Conservation (phyloP, 1,284 basidiomycete genomes). For the Ustilago lituana region DNA sequence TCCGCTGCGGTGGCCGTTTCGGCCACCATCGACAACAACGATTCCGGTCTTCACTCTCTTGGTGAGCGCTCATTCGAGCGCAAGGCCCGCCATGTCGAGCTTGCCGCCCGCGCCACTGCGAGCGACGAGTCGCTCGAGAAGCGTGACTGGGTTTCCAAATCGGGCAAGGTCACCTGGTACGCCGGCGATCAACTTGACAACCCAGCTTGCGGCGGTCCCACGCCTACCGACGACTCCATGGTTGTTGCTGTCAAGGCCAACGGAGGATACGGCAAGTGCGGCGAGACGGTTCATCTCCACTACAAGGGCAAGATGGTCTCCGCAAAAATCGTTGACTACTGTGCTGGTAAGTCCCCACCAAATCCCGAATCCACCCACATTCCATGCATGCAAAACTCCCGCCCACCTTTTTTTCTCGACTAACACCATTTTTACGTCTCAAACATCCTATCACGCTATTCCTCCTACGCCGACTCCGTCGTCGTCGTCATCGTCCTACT, state of each 20-base stretch:
- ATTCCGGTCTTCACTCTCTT: constrained; percentile 40
- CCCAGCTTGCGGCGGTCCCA: constrained; percentile 62
- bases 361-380: background rate
- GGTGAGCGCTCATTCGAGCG: constrained; percentile 51
- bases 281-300: constrained; percentile 57
- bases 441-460: background rate
- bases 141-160: constrained; percentile 46
- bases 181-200: constrained; percentile 53
- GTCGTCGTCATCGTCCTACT: background rate
- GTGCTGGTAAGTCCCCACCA: constrained; percentile 18
- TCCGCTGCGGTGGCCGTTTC: constrained; percentile 37
- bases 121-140: constrained; percentile 22
- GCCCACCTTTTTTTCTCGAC: too few relatives aligned
- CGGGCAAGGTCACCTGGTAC: constrained; percentile 60
- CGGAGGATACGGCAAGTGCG: constrained; percentile 57
- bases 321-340: constrained; percentile 57
- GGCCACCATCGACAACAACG: constrained; percentile 40
- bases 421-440: background rate
- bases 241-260: constrained; percentile 57
- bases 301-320: constrained; percentile 59
- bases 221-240: constrained; percentile 50
- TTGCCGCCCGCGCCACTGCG: constrained; percentile 9
- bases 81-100: constrained; percentile 53
- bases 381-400: too few relatives aligned
- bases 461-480: background rate